phyloP scores from a whole-genome alignment of 768 basidiomycete species.

The Lactarius sanguifluus region DNA sequence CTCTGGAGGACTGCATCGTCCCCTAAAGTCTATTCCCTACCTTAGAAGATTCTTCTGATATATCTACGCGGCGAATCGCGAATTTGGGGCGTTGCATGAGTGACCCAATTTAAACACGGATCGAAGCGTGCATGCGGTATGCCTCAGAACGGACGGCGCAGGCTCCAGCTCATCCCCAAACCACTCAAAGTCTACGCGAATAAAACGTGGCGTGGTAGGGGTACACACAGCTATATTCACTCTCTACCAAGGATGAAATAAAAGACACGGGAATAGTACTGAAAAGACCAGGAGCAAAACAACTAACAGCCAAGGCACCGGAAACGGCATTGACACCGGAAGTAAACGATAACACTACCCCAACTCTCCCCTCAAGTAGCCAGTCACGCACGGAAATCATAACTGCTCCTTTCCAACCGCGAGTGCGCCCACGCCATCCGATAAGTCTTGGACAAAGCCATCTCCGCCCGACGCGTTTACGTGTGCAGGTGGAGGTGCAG shows the following conservation, averaged over 20 bases:
- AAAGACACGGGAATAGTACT: slow-evolving; percentile 19
- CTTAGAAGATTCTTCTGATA: no score
- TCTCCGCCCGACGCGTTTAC: slow-evolving; percentile 41
- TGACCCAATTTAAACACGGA: no score
- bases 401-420: slow-evolving; percentile 58
- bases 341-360: slow-evolving; percentile 55
- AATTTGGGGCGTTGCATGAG: no score
- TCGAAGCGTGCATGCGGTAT: no score
- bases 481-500: slow-evolving; percentile 5
- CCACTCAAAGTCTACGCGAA: no score
- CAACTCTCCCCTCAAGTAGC: slow-evolving; percentile 45
- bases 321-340: slow-evolving; percentile 38
- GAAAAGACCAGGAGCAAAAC: slow-evolving; percentile 8
- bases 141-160: no score
- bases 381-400: slow-evolving; percentile 35
- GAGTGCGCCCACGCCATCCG: slow-evolving; percentile 53
- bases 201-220: neutral
- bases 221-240: slow-evolving; percentile 28
- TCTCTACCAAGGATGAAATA: slow-evolving; percentile 15
- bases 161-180: no score
- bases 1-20: no score
- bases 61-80: no score
- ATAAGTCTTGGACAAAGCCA: slow-evolving; percentile 79
- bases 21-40: no score
- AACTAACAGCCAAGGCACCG: neutral